These are phyloP conservation scores for Schwanniomyces sp. DNA, from an alignment of 805 yeast species.

Conservation along the genomic window DNA sequence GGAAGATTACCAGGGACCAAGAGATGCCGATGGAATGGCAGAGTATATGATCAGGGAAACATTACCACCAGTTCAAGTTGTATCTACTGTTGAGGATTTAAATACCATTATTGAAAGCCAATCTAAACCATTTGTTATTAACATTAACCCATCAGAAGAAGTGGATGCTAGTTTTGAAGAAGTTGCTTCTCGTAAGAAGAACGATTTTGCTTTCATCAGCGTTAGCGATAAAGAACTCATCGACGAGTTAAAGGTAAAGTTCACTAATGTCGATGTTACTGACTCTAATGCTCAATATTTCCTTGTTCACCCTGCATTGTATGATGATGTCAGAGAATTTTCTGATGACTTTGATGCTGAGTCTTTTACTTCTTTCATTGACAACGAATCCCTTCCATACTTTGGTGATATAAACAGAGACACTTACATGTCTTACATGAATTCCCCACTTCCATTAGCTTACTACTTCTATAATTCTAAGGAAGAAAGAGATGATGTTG, in stretches of 20 bases:
- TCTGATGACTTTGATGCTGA: conserved; percentile 30
- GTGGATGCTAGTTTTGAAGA: conserved; percentile 48
- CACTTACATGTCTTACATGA: conserved; percentile 74
- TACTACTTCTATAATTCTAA: conserved; percentile 79
- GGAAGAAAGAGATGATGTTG: conserved; percentile 62
- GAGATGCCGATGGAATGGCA: conserved; percentile 77
- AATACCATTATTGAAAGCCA: conserved; percentile 48
- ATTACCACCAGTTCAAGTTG: conserved; percentile 59
- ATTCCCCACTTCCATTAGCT: conserved; percentile 73
- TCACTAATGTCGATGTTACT: conserved; percentile 22
- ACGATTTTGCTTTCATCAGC: conserved; percentile 57
- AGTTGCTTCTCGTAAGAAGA: conserved; percentile 66
- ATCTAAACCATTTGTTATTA: conserved; percentile 57
- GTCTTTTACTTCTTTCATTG: conserved; percentile 48
- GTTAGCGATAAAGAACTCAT: conserved; percentile 40
- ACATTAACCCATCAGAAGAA: conserved; percentile 33
- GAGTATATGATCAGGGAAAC: conserved; percentile 79
- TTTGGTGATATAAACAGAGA: conserved; percentile 86
- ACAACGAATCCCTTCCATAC: conserved; percentile 70
- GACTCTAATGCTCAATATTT: conserved; percentile 35
- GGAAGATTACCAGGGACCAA: conserved; percentile 78
- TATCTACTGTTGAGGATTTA: conserved; percentile 49
- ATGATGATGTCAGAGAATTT: conserved; percentile 48
- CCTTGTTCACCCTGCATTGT: conserved; percentile 47
- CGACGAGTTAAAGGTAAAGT: conserved; percentile 34